Base-by-base conservation (phyloP, 2,329 filamentous ascomycete species). In the Aureobasidium pullulans region DNA sequence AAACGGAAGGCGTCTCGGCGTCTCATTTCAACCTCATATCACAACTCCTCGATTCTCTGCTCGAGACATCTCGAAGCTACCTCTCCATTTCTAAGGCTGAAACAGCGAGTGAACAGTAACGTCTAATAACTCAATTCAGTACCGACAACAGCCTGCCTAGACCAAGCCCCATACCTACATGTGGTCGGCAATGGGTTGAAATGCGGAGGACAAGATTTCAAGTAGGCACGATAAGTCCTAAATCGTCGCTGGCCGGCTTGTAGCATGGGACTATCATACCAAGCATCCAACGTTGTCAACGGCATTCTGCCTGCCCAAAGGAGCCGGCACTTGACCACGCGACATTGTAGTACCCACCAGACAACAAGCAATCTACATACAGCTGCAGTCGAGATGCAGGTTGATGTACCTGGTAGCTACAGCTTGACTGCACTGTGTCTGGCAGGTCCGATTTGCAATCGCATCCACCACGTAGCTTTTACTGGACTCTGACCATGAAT, bases 221-320 rank as follows among this genome's bases (percentile, higher is more conserved):
- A 54, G 50, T 28, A 54, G 31, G 37, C 9, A 54, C 28, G 13
- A 7, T 15, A 43, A 34, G 19, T 11, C 23, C n/a, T 16, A 31
- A 40, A 42, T 50, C 11, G 36, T 31, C 36, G 10, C 16, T 11
- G 13, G 37, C 16, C n/a, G 39, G 6, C 34, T 28, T 23, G 32
- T 37, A 37, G 42, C 37, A 28, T 13, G 50, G 10, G 34, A 32
- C 28, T 43, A n/a, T 28, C 39, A 16, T 46, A 56, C 31, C 52
- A 56, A 56, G 52, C 40, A 46, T 56, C 42, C n/a, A 23, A 56
- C 52, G 52, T 56, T 36, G 6, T 11, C 13, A 46, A 44, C 29
- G 52, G 31, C 29, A n/a, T 16, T 29, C 13, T 31, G 37, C 40
- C 6, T 36, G 7, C 16, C n/a, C 28, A 46, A 36, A 15, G 16